Evolutionary conservation across 371 early-diverging fungal genomes (phyloP), one percentile per base, ranked within the genome.

Genomic region (Mucor saturninus): DNA sequence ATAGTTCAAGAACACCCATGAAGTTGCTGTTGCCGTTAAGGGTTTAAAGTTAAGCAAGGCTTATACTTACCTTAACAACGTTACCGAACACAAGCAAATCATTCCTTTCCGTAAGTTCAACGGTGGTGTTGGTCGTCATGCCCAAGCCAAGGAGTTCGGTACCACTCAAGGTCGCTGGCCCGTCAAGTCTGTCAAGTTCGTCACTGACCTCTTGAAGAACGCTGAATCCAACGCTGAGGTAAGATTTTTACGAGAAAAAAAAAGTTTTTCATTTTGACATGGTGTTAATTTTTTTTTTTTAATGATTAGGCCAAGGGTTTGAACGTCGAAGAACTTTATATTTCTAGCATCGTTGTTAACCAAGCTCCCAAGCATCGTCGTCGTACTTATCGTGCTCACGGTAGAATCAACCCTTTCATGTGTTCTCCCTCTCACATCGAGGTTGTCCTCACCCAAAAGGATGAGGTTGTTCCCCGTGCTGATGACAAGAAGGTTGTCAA

Each of bases 91-190:
- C 88, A 98, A 98, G 91, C 97, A 94, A 85, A 92, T 92, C 79
- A 91, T 99, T 67, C 99, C 99, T 59, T 97, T 99, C 95, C 91
- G 96, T 65, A 91, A 96, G 75, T 99, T 94, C 91, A 87, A 92
- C 84, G 95, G 98, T 68, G 99, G 99, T 85, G 92, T 96, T 69
- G 99, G 99, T 72, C 96, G 99, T 70, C 93, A 94, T 68, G 92
- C 96, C 54, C 99, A 99, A 88, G 99, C 95, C 73, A 98, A 96
- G 88, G 92, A 89, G 62, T 95, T 93, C 85, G 90, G 91, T 68
- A 88, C 90, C 63, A 90, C 97, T 69, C 93, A 93, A 84, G 99
- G 93, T 75, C 96, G 99, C 85, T 99, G 99, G 99, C 99, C 99
- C 84, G 92, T 84, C 76, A 99, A 99, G 94, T 90, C 91, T 72